Percentiles rank a stretch among this genome's conserved stretches.
These are phyloP conservation scores for Dothistroma pini DNA, from an alignment of 2,329 filamentous ascomycete species.

Conservation along the genomic window DNA sequence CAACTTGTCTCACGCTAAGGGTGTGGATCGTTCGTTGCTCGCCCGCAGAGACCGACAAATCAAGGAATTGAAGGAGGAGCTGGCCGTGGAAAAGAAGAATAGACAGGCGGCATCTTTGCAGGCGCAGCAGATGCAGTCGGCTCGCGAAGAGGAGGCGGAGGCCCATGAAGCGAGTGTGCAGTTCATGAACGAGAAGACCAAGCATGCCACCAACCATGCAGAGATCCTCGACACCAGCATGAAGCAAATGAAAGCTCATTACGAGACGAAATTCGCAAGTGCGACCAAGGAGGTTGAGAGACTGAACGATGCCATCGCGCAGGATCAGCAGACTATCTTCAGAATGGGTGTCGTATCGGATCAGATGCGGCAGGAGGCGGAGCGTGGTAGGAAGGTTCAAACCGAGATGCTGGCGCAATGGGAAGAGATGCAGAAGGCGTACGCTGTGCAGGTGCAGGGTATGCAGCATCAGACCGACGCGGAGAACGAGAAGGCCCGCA, in stretches of 20 bases:
- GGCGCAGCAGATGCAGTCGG: conserved; percentile 58
- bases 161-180: conserved; percentile 63
- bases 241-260: conserved; percentile 63
- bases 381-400: conserved; percentile 58
- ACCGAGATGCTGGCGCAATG: conserved; percentile 59
- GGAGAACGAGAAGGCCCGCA: conserved; percentile 55
- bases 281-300: conserved; percentile 49
- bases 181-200: conserved; percentile 46
- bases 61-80: conserved; percentile 60
- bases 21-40: conserved; percentile 67
- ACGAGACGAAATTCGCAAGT: conserved; percentile 50
- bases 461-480: conserved; percentile 57
- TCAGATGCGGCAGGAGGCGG: conserved; percentile 67
- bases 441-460: conserved; percentile 57
- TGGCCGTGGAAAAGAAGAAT: conserved; percentile 63
- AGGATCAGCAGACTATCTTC: conserved; percentile 45
- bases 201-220: conserved; percentile 58
- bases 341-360: conserved; percentile 66
- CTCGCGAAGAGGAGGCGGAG: conserved; percentile 59
- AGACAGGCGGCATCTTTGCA: conserved; percentile 57
- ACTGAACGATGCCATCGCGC: conserved; percentile 54
- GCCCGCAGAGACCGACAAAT: conserved; percentile 72
- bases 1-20: conserved; percentile 63
- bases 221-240: conserved; percentile 68
- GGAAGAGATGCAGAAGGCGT: conserved; percentile 61